A percentile compares a stretch with the other conserved stretches of the same genome.
Conservation (phyloP, 2,329 filamentous ascomycete species). For the Diaporthe destruens region DNA sequence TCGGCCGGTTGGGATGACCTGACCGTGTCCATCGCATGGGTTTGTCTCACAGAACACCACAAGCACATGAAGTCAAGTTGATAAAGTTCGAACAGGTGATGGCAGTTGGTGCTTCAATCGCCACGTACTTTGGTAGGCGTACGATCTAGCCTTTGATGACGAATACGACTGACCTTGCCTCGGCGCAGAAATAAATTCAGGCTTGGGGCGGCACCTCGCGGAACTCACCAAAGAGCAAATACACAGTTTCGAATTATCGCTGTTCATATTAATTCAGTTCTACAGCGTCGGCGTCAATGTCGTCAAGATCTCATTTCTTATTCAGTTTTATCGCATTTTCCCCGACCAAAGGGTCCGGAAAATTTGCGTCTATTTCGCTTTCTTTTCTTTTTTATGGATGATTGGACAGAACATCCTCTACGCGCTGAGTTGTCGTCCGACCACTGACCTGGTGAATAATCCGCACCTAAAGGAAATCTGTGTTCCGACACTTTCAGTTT, state of each 20-base stretch:
- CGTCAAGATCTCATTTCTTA: slow-evolving; percentile 33
- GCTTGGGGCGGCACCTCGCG: slow-evolving; percentile 22
- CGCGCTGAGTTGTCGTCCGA: slow-evolving; percentile 29
- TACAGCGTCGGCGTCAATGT: slow-evolving; percentile 25
- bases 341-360: slow-evolving; percentile 1
- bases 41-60: neutral
- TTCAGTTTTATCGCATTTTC: slow-evolving; percentile 31
- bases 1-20: slow-evolving; percentile 34
- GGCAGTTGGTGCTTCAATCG: slow-evolving; percentile 26
- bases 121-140: slow-evolving; percentile 31
- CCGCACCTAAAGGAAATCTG: slow-evolving; percentile 6
- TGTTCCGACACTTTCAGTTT: slow-evolving; percentile 13
- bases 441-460: slow-evolving; percentile 7
- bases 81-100: slow-evolving; percentile 9
- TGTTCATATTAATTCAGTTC: slow-evolving; percentile 23
- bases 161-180: neutral
- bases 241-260: slow-evolving; percentile 2
- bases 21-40: slow-evolving; percentile 33
- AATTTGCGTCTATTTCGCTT: slow-evolving; percentile 23
- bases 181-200: slow-evolving; percentile 17
- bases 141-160: neutral
- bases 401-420: slow-evolving; percentile 31
- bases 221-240: slow-evolving; percentile 19
- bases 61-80: neutral
- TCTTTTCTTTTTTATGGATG: slow-evolving; percentile 25